Percentiles rank a stretch among this genome's conserved stretches.
These are phyloP conservation scores for Fusarium sp. DNA, from an alignment of 2,329 filamentous ascomycete genomes.

Conservation along the genomic window DNA sequence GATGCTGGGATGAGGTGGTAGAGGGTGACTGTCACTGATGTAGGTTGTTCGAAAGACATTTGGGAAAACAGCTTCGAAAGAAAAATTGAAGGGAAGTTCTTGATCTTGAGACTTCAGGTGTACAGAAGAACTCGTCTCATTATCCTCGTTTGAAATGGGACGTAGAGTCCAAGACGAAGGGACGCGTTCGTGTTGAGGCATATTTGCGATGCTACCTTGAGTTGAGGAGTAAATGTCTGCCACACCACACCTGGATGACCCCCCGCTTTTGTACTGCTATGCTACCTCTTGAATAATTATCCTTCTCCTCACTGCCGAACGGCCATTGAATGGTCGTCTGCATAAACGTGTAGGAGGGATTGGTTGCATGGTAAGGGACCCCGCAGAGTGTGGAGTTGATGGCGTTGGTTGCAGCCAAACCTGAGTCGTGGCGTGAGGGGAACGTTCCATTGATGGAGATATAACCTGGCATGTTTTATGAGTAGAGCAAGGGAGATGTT, in stretches of 20 bases:
- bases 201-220: slow-evolving; percentile 2
- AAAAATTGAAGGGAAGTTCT: slow-evolving; percentile 64
- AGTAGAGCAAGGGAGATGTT: too few relatives aligned
- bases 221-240: background rate
- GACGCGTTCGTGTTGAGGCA: slow-evolving; percentile 49
- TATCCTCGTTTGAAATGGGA: slow-evolving; percentile 44
- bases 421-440: background rate
- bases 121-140: slow-evolving; percentile 42
- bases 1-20: slow-evolving; percentile 75
- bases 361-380: background rate
- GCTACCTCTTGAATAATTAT: background rate
- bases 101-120: slow-evolving; percentile 42
- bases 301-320: background rate
- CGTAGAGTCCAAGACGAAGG: slow-evolving; percentile 43
- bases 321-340: background rate
- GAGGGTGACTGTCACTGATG: slow-evolving; percentile 68
- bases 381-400: slow-evolving; percentile 4
- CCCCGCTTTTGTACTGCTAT: background rate
- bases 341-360: slow-evolving; percentile 1
- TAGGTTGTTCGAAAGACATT: slow-evolving; percentile 78
- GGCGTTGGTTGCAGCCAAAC: background rate
- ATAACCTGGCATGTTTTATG: background rate
- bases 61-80: slow-evolving; percentile 70
- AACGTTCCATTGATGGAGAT: background rate
- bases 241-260: background rate